Percentiles rank a stretch among this genome's conserved stretches.
These are phyloP conservation scores for Saturnispora besseyi DNA, from an alignment of 805 yeast species.

Conservation along the genomic window DNA sequence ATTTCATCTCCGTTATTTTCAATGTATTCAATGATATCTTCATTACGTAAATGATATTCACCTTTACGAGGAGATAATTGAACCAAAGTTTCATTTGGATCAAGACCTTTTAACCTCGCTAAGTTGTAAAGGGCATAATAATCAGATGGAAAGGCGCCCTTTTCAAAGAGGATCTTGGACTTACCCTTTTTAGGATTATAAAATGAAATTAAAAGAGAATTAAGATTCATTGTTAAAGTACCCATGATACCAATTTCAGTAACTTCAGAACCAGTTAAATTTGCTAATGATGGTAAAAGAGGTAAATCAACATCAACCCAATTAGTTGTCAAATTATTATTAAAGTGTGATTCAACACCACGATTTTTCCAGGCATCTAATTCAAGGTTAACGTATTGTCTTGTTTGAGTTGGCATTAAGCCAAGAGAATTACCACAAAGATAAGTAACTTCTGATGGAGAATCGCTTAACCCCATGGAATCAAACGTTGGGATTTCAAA, in stretches of 20 bases:
- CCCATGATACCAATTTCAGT: constrained; percentile 87
- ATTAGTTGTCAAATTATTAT: constrained; percentile 40
- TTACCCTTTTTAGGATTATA: constrained; percentile 55
- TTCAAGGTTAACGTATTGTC: constrained; percentile 51
- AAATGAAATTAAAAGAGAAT: constrained; percentile 63
- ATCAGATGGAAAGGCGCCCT: constrained; percentile 88
- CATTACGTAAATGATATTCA: constrained; percentile 49
- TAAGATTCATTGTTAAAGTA: constrained; percentile 73
- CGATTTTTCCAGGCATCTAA: constrained; percentile 72
- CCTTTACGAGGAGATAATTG: constrained; percentile 55
- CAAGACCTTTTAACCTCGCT: constrained; percentile 48
- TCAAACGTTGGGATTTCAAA: constrained; percentile 62
- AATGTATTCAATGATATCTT: constrained; percentile 50
- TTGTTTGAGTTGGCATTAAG: constrained; percentile 65
- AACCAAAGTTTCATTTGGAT: constrained; percentile 47
- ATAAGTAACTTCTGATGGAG: constrained; percentile 36
- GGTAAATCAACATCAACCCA: constrained; percentile 89
- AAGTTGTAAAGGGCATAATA: constrained; percentile 76
- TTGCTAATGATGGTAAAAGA: constrained; percentile 56
- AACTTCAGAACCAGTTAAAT: constrained; percentile 64
- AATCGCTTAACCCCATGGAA: constrained; percentile 42
- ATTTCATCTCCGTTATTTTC: constrained; percentile 48
- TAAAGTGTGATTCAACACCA: constrained; percentile 81
- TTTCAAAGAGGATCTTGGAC: constrained; percentile 72
- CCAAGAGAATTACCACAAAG: constrained; percentile 95